Evolutionary conservation across 192 early-diverging fungal genomes (phyloP).

Genomic region (Cladochytrium replicatum): DNA sequence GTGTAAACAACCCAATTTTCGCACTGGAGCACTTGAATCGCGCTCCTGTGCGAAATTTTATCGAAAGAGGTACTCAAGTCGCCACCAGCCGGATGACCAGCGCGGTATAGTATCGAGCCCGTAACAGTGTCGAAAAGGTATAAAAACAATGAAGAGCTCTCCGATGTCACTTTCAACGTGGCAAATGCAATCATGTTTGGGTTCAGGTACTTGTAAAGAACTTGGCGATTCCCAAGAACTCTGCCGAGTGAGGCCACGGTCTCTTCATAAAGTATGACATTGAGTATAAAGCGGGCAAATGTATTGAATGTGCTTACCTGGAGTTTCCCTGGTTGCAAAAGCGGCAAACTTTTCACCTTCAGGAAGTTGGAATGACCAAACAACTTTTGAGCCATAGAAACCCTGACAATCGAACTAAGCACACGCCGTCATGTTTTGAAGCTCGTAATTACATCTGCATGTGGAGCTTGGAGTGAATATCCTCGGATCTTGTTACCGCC

Average conservation of each 20-base stretch:
- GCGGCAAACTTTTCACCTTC: slow-evolving; percentile 31
- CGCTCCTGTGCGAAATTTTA: no score
- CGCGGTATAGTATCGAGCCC: slow-evolving; percentile 69
- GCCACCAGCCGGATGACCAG: slow-evolving; percentile 42
- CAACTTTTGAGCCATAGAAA: slow-evolving; percentile 6
- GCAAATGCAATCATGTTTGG: slow-evolving; percentile 78
- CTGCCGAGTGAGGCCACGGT: slow-evolving; percentile 81
- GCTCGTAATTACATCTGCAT: no score
- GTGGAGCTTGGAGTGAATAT: no score
- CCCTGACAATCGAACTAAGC: no score
- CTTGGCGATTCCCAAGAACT: slow-evolving; percentile 86
- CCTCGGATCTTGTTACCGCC: no score
- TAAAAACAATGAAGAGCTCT: slow-evolving; percentile 40
- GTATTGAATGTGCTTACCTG: slow-evolving; percentile 8
- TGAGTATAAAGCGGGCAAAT: no score
- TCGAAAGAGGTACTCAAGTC: no score
- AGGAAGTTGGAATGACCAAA: slow-evolving; percentile 26
- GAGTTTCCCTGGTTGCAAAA: slow-evolving; percentile 4
- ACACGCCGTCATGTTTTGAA: no score
- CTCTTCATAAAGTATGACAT: slow-evolving; percentile 25
- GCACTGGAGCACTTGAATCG: slow-evolving; percentile 60
- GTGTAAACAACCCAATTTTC: slow-evolving; percentile 87
- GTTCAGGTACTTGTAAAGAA: slow-evolving; percentile 97
- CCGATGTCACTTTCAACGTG: slow-evolving; percentile 27
- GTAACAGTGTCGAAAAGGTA: slow-evolving; percentile 85